These are phyloP conservation scores for Hypomyces rosellus DNA, from an alignment of 2,329 filamentous ascomycete species.

Conservation along the genomic window DNA sequence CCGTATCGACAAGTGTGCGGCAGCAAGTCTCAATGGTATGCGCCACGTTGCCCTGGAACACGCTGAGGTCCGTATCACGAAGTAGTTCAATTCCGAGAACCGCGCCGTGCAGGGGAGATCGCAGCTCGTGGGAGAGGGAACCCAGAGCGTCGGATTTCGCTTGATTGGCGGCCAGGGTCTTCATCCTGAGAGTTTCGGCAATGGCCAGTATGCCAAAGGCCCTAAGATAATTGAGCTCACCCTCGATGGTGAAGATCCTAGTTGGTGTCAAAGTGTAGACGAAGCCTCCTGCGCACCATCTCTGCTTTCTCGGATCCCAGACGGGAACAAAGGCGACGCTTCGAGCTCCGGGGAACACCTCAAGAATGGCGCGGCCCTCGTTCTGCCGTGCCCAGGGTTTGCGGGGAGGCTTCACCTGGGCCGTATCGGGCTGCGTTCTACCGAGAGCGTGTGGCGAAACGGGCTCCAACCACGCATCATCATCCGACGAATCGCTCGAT, in stretches of 20 bases:
- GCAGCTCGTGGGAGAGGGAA: constrained; percentile 55
- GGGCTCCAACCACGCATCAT: constrained; percentile 14
- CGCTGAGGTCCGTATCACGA: constrained; percentile 42
- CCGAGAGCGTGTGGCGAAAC: neutral
- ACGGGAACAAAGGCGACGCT: constrained; percentile 43
- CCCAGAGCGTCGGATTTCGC: constrained; percentile 54
- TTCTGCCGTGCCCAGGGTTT: constrained; percentile 12
- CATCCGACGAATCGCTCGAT: constrained; percentile 23
- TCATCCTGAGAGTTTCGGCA: constrained; percentile 46
- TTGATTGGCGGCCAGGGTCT: constrained; percentile 31
- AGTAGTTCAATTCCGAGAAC: constrained; percentile 48
- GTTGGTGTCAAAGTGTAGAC: constrained; percentile 40
- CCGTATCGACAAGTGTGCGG: constrained; percentile 46
- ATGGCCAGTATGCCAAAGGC: constrained; percentile 51
- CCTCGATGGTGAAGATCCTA: constrained; percentile 37
- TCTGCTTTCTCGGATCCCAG: constrained; percentile 39
- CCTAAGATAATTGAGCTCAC: constrained; percentile 45
- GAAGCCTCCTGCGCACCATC: constrained; percentile 46
- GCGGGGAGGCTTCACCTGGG: constrained; percentile 1
- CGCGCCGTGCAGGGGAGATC: constrained; percentile 56
- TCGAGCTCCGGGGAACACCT: constrained; percentile 36
- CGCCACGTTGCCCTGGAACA: constrained; percentile 40
- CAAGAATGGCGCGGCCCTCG: constrained; percentile 22
- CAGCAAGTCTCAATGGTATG: constrained; percentile 46
- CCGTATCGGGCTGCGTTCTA: neutral